Conservation (phyloP, 768 basidiomycete species). For the Clavaria fumosa region DNA sequence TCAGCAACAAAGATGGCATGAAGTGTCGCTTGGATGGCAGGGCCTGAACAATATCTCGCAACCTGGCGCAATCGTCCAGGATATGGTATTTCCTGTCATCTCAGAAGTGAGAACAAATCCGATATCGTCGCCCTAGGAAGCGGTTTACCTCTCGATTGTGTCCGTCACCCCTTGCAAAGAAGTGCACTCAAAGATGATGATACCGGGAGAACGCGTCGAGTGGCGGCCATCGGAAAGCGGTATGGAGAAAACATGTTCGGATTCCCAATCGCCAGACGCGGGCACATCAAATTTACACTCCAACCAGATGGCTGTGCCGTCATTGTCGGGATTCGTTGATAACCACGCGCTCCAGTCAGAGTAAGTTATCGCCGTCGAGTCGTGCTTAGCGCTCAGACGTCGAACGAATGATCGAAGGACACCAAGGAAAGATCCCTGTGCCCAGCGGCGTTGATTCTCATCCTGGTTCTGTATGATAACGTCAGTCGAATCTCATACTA, state of each 20-base stretch:
- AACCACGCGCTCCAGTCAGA: conserved; percentile 67
- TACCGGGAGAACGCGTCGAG: conserved; percentile 34
- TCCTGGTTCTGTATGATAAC: conserved; percentile 41
- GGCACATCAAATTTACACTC: conserved; percentile 64
- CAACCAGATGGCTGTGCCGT: conserved; percentile 69
- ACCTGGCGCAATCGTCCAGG: conserved; percentile 55
- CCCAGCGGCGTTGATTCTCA: conserved; percentile 62
- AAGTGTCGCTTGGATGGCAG: conserved; percentile 44
- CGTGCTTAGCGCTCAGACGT: conserved; percentile 13
- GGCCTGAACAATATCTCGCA: conserved; percentile 44
- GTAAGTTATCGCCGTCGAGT: conserved; percentile 22
- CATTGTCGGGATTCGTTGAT: conserved; percentile 57
- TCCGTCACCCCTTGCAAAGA: conserved; percentile 47
- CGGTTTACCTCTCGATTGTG: conserved; percentile 46
- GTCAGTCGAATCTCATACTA: conserved; percentile 9
- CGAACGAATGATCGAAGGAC: conserved; percentile 27
- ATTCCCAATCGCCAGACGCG: conserved; percentile 43
- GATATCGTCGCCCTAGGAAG: background rate
- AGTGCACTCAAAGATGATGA: conserved; percentile 65
- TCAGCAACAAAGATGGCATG: conserved; percentile 41
- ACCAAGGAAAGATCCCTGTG: conserved; percentile 51
- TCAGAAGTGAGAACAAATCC: background rate
- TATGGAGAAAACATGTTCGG: conserved; percentile 46
- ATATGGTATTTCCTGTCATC: conserved; percentile 46
- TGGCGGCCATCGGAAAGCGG: conserved; percentile 23